phyloP scores from a whole-genome alignment of 208 protist genomes.

The Trypanosoma scelopori region DNA sequence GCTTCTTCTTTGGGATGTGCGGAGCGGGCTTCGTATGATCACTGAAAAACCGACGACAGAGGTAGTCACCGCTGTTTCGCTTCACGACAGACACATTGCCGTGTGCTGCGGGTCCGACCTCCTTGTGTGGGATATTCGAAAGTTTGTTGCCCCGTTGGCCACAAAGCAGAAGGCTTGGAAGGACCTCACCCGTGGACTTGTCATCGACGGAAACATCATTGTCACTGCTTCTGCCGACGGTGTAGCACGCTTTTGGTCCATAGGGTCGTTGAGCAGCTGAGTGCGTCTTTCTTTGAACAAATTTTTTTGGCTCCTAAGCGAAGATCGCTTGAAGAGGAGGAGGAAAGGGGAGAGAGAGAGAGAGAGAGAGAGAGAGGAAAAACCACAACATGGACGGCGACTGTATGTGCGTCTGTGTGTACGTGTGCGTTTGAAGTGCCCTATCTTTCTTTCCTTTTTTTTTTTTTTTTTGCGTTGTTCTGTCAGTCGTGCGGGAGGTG shows the following conservation, averaged over 20 bases:
- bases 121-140: slow-evolving; percentile 81
- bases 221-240: slow-evolving; percentile 88
- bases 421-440: too few species aligned
- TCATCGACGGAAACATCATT: slow-evolving; percentile 71
- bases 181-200: slow-evolving; percentile 81
- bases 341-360: too few species aligned
- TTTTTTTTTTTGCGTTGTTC: too few species aligned
- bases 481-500: too few species aligned
- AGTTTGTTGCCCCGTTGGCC: slow-evolving; percentile 52
- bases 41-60: slow-evolving; percentile 57
- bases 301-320: too few species aligned
- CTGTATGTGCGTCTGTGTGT: background rate
- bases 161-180: slow-evolving; percentile 79
- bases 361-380: background rate
- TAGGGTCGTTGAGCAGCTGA: slow-evolving; percentile 9
- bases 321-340: too few species aligned
- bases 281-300: background rate
- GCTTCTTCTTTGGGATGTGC: slow-evolving; percentile 81
- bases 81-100: slow-evolving; percentile 61
- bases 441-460: too few species aligned
- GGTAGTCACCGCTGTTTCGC: slow-evolving; percentile 79
- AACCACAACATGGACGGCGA: too few species aligned
- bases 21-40: slow-evolving; percentile 60
- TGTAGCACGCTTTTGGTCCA: slow-evolving; percentile 70
- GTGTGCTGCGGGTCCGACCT: slow-evolving; percentile 83